phyloP scores from a whole-genome alignment of 1,139 yeast species.

The Hansenula anomala region DNA sequence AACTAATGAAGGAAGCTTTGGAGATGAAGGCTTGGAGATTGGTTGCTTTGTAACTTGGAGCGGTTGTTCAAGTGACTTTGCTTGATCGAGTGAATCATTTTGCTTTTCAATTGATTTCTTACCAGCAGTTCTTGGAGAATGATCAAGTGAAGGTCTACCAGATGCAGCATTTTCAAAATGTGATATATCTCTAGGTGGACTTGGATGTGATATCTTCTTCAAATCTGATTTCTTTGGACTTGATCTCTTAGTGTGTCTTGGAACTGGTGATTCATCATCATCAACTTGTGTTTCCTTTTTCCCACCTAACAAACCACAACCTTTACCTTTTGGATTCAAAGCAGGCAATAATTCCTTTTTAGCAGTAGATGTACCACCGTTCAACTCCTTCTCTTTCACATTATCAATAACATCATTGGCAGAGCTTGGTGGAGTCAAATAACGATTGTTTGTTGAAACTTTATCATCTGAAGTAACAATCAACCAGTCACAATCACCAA shows the following conservation, averaged over 20 bases:
- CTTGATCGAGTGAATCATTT: too few relatives aligned
- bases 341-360: conserved; percentile 9
- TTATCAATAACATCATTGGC: conserved; percentile 12
- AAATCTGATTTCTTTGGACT: conserved; percentile 5
- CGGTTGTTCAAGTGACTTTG: neutral
- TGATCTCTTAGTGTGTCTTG: neutral
- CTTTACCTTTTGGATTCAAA: neutral
- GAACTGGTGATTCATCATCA: neutral
- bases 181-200: conserved; percentile 15
- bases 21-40: neutral
- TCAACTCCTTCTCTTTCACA: conserved; percentile 12
- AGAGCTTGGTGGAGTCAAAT: conserved; percentile 21
- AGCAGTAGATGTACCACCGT: too few relatives aligned
- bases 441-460: conserved; percentile 21
- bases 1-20: neutral
- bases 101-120: too few relatives aligned
- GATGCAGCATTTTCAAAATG: conserved; percentile 5
- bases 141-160: neutral
- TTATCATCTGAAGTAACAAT: conserved; percentile 27
- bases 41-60: neutral
- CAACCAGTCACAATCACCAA: conserved; percentile 32
- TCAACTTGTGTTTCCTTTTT: neutral
- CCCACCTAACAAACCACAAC: too few relatives aligned
- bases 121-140: neutral
- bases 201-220: conserved; percentile 17